These are phyloP conservation scores for Filosporella fistucella DNA, from an alignment of 495 filamentous ascomycete genomes.

Conservation along the genomic window DNA sequence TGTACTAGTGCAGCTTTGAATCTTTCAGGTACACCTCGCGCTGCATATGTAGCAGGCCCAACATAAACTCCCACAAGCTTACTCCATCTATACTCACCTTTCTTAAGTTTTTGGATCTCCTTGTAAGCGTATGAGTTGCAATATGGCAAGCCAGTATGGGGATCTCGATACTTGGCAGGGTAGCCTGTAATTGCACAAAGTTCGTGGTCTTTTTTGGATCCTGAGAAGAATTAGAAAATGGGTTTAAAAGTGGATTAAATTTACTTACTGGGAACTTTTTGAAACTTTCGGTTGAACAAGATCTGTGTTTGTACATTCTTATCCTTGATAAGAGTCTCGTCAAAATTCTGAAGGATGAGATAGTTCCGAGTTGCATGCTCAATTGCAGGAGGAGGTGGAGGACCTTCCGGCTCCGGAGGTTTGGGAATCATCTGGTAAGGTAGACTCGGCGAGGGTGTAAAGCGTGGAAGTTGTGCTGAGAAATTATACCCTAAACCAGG, in stretches of 20 bases:
- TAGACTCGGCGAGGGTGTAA: slow-evolving; percentile 5
- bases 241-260: not conserved
- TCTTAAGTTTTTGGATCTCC: slow-evolving; percentile 62
- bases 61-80: slow-evolving; percentile 71
- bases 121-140: slow-evolving; percentile 69
- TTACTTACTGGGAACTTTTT: slow-evolving; percentile 43
- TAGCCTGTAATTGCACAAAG: slow-evolving; percentile 78
- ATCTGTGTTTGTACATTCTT: slow-evolving; percentile 50
- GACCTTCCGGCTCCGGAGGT: slow-evolving; percentile 7
- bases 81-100: slow-evolving; percentile 70
- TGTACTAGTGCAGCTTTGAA: slow-evolving; percentile 38
- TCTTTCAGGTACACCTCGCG: slow-evolving; percentile 62
- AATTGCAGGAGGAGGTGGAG: slow-evolving; percentile 20
- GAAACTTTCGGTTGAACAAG: slow-evolving; percentile 45
- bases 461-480: slow-evolving; percentile 5
- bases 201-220: slow-evolving; percentile 30
- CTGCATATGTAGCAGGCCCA: slow-evolving; percentile 53
- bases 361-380: slow-evolving; percentile 27
- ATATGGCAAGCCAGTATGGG: slow-evolving; percentile 71
- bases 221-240: slow-evolving; percentile 14
- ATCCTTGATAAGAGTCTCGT: slow-evolving; percentile 47
- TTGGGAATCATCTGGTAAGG: slow-evolving; percentile 2
- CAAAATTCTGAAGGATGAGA: slow-evolving; percentile 54
- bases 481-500: slow-evolving; percentile 20
- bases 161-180: slow-evolving; percentile 72